Conservation (phyloP, 106 monocot genomes). For the Iris macrosiphon region DNA sequence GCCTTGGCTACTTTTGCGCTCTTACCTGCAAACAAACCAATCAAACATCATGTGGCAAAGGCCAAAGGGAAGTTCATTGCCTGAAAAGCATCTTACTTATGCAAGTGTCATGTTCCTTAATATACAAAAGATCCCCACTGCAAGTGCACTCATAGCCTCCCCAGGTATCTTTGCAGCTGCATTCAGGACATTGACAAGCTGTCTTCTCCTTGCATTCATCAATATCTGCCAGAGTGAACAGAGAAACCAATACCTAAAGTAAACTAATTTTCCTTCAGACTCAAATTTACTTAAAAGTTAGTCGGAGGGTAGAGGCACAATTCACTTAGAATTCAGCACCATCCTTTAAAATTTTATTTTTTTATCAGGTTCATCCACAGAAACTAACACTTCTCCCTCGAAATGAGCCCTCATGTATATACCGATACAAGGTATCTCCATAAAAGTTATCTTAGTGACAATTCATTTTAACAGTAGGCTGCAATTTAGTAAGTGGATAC, state of each 20-base stretch:
- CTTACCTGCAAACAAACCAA: conserved; percentile 81
- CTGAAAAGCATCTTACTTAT: conserved; percentile 36
- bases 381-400: too few relatives aligned
- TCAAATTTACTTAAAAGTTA: conserved; percentile 28
- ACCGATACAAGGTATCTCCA: too few relatives aligned
- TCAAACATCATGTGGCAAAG: conserved; percentile 6
- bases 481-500: conserved; percentile 17
- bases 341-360: too few relatives aligned
- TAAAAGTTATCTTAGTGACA: too few relatives aligned
- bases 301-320: not conserved
- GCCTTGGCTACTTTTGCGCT: conserved; percentile 44
- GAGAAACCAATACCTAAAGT: not conserved
- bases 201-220: conserved; percentile 70
- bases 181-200: conserved; percentile 59
- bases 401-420: too few relatives aligned
- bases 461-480: conserved; percentile 6
- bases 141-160: conserved; percentile 59
- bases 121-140: conserved; percentile 50
- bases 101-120: conserved; percentile 67
- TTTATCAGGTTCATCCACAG: too few relatives aligned
- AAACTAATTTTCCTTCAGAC: not conserved
- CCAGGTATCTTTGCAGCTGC: conserved; percentile 61
- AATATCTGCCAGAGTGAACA: conserved; percentile 33
- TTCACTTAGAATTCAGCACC: not conserved
- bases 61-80: not conserved